Evolutionary conservation across 2,329 filamentous ascomycete genomes (phyloP).

Genomic region (Fusarium acutatum): DNA sequence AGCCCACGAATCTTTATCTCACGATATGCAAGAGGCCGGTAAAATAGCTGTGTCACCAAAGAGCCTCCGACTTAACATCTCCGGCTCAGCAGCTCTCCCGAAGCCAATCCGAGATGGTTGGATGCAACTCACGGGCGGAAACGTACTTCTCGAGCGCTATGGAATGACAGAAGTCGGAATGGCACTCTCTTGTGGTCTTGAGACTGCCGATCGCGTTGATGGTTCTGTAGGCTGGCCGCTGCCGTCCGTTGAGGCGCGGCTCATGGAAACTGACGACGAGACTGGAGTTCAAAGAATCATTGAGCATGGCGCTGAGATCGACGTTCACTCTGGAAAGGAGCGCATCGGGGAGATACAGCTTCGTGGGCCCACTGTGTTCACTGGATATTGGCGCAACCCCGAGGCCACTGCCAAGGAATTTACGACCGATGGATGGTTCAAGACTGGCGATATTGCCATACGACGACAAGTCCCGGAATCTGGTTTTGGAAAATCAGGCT

Average conservation of each 20-base stretch:
- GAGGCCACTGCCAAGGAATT: slow-evolving; percentile 8
- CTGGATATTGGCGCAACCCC: neutral
- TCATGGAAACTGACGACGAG: slow-evolving; percentile 76
- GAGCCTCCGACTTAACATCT: slow-evolving; percentile 90
- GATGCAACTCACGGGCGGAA: slow-evolving; percentile 79
- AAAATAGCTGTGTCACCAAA: slow-evolving; percentile 75
- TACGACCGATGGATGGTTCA: slow-evolving; percentile 6
- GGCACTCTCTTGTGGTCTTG: slow-evolving; percentile 92
- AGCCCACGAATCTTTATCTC: slow-evolving; percentile 69
- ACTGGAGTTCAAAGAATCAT: slow-evolving; percentile 70
- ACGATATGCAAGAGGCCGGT: slow-evolving; percentile 70
- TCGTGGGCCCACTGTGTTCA: neutral
- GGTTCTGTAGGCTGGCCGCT: slow-evolving; percentile 94
- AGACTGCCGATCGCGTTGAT: slow-evolving; percentile 80
- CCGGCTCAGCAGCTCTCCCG: slow-evolving; percentile 91
- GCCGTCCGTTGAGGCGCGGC: slow-evolving; percentile 83
- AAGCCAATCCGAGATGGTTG: slow-evolving; percentile 88
- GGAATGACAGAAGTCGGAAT: slow-evolving; percentile 99
- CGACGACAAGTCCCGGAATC: slow-evolving; percentile 50
- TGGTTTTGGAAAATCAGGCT: slow-evolving; percentile 51
- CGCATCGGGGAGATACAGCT: slow-evolving; percentile 82
- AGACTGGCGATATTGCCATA: slow-evolving; percentile 8
- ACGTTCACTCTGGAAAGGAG: slow-evolving; percentile 61
- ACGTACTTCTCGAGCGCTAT: slow-evolving; percentile 93
- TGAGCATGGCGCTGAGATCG: slow-evolving; percentile 64